Evolutionary conservation across 2,329 filamentous ascomycete genomes (phyloP).

Genomic region (Fonsecaea erecta): DNA sequence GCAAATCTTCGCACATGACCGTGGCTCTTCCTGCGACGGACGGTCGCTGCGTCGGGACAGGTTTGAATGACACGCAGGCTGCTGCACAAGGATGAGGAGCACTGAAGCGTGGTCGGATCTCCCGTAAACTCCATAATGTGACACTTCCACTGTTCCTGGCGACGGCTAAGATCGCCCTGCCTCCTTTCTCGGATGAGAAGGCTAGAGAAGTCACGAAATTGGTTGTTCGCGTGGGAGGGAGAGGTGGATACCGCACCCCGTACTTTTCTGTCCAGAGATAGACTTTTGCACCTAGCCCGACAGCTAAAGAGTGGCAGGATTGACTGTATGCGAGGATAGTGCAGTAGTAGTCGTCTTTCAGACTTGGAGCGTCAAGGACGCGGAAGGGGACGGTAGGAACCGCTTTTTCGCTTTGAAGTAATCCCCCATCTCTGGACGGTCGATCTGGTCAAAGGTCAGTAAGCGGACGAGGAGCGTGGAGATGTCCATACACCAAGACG

Average conservation of each 20-base stretch:
- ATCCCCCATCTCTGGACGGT: background rate
- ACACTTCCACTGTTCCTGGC: conserved; percentile 79
- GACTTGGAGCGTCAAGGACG: conserved; percentile 82
- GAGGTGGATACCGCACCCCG: conserved; percentile 67
- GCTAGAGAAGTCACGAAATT: conserved; percentile 79
- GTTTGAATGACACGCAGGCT: conserved; percentile 81
- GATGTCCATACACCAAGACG: conserved; percentile 43
- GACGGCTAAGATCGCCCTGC: conserved; percentile 80
- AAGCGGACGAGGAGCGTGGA: background rate
- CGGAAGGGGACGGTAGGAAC: conserved; percentile 78
- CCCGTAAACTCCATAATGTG: conserved; percentile 74
- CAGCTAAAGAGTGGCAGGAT: conserved; percentile 75
- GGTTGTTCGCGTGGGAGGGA: conserved; percentile 53
- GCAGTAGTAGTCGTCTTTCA: conserved; percentile 97
- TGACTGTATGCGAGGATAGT: conserved; percentile 84
- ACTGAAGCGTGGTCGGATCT: conserved; percentile 71
- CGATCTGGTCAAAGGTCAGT: conserved; percentile 9
- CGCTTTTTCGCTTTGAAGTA: conserved; percentile 43
- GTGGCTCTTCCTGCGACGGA: conserved; percentile 56
- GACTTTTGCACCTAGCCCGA: conserved; percentile 77
- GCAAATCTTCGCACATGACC: conserved; percentile 74
- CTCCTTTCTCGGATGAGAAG: conserved; percentile 80
- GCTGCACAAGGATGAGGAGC: conserved; percentile 72
- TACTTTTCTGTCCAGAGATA: conserved; percentile 85
- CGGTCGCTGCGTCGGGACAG: conserved; percentile 57